Percentiles rank a stretch among this genome's conserved stretches.
phyloP scores from a whole-genome alignment of 1,284 basidiomycete genomes.

The Ceratobasidium sp. region DNA sequence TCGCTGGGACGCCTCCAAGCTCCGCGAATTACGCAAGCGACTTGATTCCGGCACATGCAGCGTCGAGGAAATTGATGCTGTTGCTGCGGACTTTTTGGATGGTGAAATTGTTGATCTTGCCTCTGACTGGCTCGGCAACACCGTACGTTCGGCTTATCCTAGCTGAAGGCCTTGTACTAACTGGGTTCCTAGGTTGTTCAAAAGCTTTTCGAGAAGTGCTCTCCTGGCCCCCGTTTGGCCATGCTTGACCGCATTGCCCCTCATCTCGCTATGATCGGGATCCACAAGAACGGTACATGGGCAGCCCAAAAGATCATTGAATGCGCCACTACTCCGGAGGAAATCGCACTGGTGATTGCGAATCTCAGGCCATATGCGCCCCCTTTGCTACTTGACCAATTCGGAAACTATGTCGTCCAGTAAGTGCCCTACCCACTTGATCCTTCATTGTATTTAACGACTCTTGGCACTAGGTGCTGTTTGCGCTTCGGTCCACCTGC shows the following conservation, averaged over 20 bases:
- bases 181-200: conserved; percentile 72
- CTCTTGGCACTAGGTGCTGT: conserved; percentile 66
- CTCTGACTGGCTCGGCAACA: conserved; percentile 99
- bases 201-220: conserved; percentile 93
- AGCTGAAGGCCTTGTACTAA: conserved; percentile 4
- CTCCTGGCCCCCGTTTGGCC: conserved; percentile 72
- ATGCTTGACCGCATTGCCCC: conserved; percentile 95
- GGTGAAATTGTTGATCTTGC: conserved; percentile 90
- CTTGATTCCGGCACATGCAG: conserved; percentile 81
- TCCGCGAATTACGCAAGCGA: conserved; percentile 91
- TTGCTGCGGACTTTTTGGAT: conserved; percentile 87
- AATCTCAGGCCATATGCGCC: conserved; percentile 91
- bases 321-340: conserved; percentile 87
- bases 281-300: conserved; percentile 99
- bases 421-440: conserved; percentile 52
- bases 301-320: conserved; percentile 99
- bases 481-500: conserved; percentile 86
- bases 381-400: conserved; percentile 91
- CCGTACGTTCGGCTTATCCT: conserved; percentile 59
- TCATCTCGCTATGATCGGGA: conserved; percentile 95
- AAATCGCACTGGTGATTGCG: conserved; percentile 81
- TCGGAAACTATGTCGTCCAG: conserved; percentile 99
- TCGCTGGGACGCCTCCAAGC: conserved; percentile 90
- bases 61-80: conserved; percentile 86
- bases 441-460: background rate